These are phyloP conservation scores for Diaporthe citri DNA, from an alignment of 2,329 filamentous ascomycete genomes.

Conservation along the genomic window DNA sequence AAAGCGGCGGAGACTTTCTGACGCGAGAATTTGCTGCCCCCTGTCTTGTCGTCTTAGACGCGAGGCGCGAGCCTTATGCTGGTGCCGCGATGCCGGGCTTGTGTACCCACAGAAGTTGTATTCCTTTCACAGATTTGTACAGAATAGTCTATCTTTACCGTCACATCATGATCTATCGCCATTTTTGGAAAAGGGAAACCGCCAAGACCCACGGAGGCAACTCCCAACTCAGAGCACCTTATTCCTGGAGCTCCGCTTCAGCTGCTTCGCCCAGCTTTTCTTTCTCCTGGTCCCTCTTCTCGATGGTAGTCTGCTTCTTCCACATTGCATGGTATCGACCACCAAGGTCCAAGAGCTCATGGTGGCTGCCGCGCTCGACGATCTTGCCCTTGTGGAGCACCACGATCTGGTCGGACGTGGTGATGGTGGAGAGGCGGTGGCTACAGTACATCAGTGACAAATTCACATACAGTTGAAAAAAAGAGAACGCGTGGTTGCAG, in stretches of 20 bases:
- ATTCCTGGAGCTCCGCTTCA: not conserved
- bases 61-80: not conserved
- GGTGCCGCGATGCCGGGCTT: not conserved
- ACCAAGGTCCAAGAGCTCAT: conserved; percentile 56
- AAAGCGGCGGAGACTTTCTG: not conserved
- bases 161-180: not conserved
- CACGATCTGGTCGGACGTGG: conserved; percentile 66
- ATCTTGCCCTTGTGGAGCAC: conserved; percentile 66
- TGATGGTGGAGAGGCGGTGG: conserved; percentile 70
- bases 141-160: not conserved
- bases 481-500: not conserved
- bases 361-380: conserved; percentile 63
- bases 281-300: conserved; percentile 50
- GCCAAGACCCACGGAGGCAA: not conserved
- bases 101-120: not conserved
- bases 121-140: not conserved
- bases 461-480: not conserved
- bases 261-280: conserved; percentile 33
- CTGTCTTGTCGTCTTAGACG: not conserved
- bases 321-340: conserved; percentile 67
- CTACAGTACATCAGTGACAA: conserved; percentile 44
- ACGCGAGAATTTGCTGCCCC: not conserved
- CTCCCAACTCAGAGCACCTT: not conserved
- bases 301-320: conserved; percentile 61
- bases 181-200: not conserved